Percentiles rank a stretch among this genome's conserved stretches.
Conservation (phyloP, 176 grass and related monocot species). For the Stipa capillata region DNA sequence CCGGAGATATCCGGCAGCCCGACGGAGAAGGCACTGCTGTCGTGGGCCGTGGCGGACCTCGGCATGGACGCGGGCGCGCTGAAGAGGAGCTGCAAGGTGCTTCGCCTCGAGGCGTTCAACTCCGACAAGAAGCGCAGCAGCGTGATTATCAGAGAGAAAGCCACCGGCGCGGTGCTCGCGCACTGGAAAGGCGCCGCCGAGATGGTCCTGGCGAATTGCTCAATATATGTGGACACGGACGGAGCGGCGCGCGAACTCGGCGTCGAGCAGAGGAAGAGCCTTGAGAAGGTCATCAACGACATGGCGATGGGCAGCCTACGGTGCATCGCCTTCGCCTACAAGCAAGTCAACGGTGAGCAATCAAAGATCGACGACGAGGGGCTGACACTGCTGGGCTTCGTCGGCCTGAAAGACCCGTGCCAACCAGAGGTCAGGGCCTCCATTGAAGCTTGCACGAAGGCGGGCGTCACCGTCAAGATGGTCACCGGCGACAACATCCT, state of each 20-base stretch:
- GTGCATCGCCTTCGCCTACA: too few relatives aligned
- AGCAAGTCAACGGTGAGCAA: background rate
- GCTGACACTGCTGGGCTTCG: too few relatives aligned
- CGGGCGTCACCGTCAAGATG: too few relatives aligned
- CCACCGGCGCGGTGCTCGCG: background rate
- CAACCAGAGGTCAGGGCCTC: conserved; percentile 46
- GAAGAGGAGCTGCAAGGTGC: conserved; percentile 33
- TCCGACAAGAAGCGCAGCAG: conserved; percentile 85
- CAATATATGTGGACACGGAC: too few relatives aligned
- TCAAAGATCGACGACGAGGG: conserved; percentile 36
- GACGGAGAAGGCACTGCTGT: conserved; percentile 84
- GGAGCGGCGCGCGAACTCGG: too few relatives aligned
- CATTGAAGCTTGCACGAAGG: too few relatives aligned
- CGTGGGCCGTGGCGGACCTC: conserved; percentile 50
- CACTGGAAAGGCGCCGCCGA: conserved; percentile 91
- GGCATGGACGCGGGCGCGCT: conserved; percentile 34
- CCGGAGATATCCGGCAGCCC: conserved; percentile 66
- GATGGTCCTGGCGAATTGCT: conserved; percentile 56
- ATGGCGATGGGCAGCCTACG: too few relatives aligned
- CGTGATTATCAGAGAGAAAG: conserved; percentile 39
- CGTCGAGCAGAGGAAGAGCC: too few relatives aligned
- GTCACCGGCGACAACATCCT: conserved; percentile 78
- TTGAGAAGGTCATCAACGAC: too few relatives aligned
- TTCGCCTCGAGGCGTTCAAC: conserved; percentile 79
- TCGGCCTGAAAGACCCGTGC: too few relatives aligned